phyloP scores from a whole-genome alignment of 192 early-diverging fungal genomes.

The Oehlia diaphana region DNA sequence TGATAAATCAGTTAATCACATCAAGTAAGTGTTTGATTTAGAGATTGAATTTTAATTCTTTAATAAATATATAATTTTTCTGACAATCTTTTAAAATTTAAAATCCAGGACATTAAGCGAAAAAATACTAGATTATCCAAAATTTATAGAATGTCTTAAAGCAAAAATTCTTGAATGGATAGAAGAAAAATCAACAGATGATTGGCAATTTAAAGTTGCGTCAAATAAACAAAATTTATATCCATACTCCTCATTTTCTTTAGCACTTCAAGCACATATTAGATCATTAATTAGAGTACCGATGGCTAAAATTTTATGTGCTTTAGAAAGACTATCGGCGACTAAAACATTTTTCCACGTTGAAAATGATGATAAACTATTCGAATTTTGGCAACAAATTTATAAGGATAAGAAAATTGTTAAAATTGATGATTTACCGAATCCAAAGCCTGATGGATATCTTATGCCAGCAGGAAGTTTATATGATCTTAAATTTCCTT shows the following conservation, averaged over 20 bases:
- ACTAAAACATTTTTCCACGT: constrained; percentile 2
- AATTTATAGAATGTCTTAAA: constrained; percentile 13
- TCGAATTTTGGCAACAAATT: constrained; percentile 18
- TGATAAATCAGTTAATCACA: constrained; percentile 2
- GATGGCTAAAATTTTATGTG: constrained; percentile 24
- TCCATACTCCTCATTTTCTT: constrained; percentile 20
- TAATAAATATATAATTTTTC: background rate
- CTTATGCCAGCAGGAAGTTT: background rate
- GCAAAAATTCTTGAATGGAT: constrained; percentile 9
- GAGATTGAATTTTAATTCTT: background rate
- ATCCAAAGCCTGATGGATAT: constrained; percentile 24
- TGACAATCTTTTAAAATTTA: background rate
- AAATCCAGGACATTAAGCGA: background rate
- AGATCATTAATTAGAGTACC: constrained; percentile 3
- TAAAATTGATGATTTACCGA: constrained; percentile 11
- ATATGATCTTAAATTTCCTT: constrained; percentile 23
- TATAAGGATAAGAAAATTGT: constrained; percentile 18
- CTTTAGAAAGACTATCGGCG: constrained; percentile 26
- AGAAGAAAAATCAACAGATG: background rate
- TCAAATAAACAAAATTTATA: constrained; percentile 17
- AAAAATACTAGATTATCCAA: constrained; percentile 4
- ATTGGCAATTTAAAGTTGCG: constrained; percentile 28
- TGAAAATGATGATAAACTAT: background rate
- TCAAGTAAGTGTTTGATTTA: constrained; percentile 5
- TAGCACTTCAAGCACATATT: constrained; percentile 19